phyloP scores from a whole-genome alignment of 1,284 basidiomycete species.

The Microbotryum intermedium region DNA sequence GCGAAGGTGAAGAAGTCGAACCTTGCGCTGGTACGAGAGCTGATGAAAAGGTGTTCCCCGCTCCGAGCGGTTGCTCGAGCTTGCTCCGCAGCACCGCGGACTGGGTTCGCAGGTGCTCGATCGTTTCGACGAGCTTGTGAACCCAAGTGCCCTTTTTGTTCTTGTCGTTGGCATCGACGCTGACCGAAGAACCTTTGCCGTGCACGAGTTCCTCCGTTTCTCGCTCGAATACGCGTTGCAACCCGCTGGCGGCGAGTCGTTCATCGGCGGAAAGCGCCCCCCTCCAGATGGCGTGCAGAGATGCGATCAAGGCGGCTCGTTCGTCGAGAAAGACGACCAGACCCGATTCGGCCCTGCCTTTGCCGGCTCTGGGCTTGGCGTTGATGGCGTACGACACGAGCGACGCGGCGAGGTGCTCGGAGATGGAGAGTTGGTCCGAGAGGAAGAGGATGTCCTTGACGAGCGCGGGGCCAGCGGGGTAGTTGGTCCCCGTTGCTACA shows the following conservation, averaged over 20 bases:
- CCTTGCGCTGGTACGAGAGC: constrained; percentile 35
- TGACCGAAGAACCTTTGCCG: constrained; percentile 29
- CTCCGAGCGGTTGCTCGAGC: constrained; percentile 49
- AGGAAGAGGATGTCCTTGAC: constrained; percentile 58
- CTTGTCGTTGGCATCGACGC: constrained; percentile 26
- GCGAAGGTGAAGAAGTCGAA: constrained; percentile 40
- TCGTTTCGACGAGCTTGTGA: constrained; percentile 53
- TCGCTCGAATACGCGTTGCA: constrained; percentile 30
- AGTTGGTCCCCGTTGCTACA: constrained; percentile 39
- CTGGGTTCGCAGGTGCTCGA: constrained; percentile 51
- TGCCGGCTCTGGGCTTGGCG: constrained; percentile 22
- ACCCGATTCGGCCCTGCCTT: constrained; percentile 46
- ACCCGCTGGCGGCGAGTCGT: constrained; percentile 13
- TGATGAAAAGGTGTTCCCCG: constrained; percentile 44
- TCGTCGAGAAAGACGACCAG: constrained; percentile 58
- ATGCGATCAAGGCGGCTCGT: constrained; percentile 59
- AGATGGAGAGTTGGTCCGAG: constrained; percentile 63
- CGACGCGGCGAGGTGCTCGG: constrained; percentile 62
- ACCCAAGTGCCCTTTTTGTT: constrained; percentile 43
- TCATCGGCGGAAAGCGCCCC: constrained; percentile 32
- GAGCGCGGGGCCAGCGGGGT: constrained; percentile 58
- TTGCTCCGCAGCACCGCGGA: constrained; percentile 38
- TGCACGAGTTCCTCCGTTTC: constrained; percentile 28
- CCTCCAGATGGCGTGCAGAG: constrained; percentile 48
- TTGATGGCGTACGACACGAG: constrained; percentile 58